These are phyloP conservation scores for Cladosporium oxysporum DNA, from an alignment of 2,329 filamentous ascomycete species.

Conservation along the genomic window DNA sequence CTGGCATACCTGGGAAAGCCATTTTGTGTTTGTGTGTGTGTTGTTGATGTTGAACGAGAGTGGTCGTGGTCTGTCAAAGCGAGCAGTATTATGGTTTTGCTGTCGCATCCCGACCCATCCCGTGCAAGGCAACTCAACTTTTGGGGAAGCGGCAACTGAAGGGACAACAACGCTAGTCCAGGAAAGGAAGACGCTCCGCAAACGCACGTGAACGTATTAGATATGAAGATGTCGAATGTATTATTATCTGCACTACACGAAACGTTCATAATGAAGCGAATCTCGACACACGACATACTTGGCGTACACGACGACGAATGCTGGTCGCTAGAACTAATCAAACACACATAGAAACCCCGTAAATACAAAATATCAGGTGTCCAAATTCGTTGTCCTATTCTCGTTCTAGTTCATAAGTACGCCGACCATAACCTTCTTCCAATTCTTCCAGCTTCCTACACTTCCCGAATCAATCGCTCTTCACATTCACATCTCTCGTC, in stretches of 20 bases:
- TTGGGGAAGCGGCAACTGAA: constrained; percentile 3
- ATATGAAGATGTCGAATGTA: not conserved
- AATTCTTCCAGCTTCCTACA: not conserved
- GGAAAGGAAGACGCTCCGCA: not conserved
- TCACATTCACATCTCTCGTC: not conserved
- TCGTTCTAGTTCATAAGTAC: constrained; percentile 3
- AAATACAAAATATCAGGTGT: not conserved
- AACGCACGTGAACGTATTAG: not conserved
- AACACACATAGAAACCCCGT: not conserved
- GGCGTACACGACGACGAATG: not conserved
- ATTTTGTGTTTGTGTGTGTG: constrained; percentile 21
- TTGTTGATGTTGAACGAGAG: constrained; percentile 1
- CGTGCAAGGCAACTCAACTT: constrained; percentile 10
- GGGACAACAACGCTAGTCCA: constrained; percentile 1
- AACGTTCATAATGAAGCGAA: not conserved
- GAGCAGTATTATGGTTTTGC: not conserved
- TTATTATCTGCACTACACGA: not conserved
- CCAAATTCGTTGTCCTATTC: constrained; percentile 1
- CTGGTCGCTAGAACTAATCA: not conserved
- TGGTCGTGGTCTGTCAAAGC: not conserved
- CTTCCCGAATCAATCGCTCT: constrained; percentile 1
- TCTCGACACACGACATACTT: not conserved
- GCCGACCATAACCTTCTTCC: not conserved
- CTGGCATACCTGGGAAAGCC: constrained; percentile 30
- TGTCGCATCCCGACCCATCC: constrained; percentile 1